These are phyloP conservation scores for Tetradesmus lagerheimii DNA, from an alignment of 139 green algal genomes.

Conservation along the genomic window DNA sequence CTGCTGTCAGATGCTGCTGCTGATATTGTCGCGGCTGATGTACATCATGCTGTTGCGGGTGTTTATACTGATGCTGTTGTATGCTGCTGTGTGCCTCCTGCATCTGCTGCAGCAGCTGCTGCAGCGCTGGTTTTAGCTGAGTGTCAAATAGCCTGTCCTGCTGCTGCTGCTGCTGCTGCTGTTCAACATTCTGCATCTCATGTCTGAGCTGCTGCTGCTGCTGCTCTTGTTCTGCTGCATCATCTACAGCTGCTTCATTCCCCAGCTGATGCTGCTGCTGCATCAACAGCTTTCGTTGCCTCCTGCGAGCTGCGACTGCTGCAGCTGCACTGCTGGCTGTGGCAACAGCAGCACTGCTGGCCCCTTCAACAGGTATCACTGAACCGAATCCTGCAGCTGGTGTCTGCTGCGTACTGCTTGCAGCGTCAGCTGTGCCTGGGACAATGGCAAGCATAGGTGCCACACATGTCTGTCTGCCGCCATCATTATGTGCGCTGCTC, in stretches of 20 bases:
- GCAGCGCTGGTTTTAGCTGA: neutral
- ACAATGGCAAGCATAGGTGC: neutral
- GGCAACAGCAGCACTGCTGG: neutral
- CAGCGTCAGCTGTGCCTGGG: conserved; percentile 10
- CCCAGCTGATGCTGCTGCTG: conserved; percentile 14
- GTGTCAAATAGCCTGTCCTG: neutral
- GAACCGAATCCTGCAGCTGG: neutral
- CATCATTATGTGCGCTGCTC: neutral
- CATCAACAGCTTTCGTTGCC: neutral
- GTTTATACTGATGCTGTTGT: conserved; percentile 35
- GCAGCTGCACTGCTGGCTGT: conserved; percentile 22
- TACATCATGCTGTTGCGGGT: neutral
- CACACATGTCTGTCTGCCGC: neutral
- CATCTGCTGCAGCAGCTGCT: conserved; percentile 25
- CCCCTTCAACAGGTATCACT: neutral
- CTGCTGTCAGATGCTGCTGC: neutral
- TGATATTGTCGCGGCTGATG: conserved; percentile 24
- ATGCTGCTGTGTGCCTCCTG: neutral
- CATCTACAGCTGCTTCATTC: neutral
- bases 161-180: neutral
- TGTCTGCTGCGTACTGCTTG: neutral
- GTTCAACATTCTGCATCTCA: neutral
- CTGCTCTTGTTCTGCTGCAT: neutral
- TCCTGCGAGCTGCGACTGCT: conserved; percentile 10
- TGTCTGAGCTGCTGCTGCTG: conserved; percentile 5